Evolutionary conservation across 345 rosid species (phyloP).

Genomic region (Bruguiera parviflora): DNA sequence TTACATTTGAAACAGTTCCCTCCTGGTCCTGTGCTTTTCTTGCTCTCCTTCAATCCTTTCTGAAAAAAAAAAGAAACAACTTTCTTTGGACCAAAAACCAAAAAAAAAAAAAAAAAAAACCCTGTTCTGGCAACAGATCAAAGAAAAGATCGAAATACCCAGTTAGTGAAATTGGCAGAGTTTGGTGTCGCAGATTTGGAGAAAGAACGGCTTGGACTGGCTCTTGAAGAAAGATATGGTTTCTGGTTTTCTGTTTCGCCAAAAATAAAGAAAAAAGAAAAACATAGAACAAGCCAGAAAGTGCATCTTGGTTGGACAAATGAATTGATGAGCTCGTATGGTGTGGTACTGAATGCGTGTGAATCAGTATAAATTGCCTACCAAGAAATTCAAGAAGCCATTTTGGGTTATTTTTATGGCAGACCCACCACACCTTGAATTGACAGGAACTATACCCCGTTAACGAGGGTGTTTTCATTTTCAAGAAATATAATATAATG

Average conservation of each 20-base stretch:
- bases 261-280: no score
- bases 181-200: not conserved
- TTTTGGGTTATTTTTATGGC: conserved; percentile 4
- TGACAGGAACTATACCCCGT: not conserved
- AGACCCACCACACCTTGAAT: not conserved
- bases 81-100: conserved; percentile 13
- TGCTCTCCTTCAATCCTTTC: conserved; percentile 10
- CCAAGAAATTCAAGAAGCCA: conserved; percentile 7
- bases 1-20: conserved; percentile 44
- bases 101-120: conserved; percentile 7
- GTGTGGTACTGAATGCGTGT: conserved; percentile 13
- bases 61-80: conserved; percentile 14
- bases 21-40: conserved; percentile 25
- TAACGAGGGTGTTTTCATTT: not conserved
- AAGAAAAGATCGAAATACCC: conserved; percentile 18
- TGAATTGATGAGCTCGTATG: conserved; percentile 9
- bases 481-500: not conserved
- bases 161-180: conserved; percentile 9
- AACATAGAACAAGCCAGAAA: not conserved
- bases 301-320: conserved; percentile 19
- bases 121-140: conserved; percentile 5
- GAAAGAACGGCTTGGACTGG: not conserved
- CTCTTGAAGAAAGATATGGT: not conserved
- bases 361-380: not conserved
- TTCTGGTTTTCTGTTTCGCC: not conserved